Conservation (phyloP, 2,329 filamentous ascomycete species). For the Beauveria sp. region DNA sequence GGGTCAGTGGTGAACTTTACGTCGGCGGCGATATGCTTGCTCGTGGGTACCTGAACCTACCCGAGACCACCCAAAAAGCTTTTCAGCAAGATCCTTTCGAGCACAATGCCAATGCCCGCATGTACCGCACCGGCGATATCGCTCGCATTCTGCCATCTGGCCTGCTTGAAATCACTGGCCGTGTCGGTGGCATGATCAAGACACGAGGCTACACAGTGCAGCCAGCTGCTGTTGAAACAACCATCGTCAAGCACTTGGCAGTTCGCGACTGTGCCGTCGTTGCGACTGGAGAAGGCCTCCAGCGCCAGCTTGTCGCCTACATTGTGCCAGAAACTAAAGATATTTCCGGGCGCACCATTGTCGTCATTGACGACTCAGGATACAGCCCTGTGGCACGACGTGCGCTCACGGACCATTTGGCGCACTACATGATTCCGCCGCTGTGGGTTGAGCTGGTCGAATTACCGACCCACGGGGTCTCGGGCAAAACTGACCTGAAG, state of each 20-base stretch:
- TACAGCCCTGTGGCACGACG: constrained; percentile 63
- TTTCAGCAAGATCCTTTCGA: constrained; percentile 62
- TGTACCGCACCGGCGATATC: constrained; percentile 69
- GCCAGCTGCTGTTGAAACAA: constrained; percentile 67
- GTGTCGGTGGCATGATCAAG: constrained; percentile 75
- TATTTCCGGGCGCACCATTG: constrained; percentile 46
- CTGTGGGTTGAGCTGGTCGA: constrained; percentile 67
- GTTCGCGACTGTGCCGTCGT: constrained; percentile 65
- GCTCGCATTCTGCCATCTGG: constrained; percentile 61
- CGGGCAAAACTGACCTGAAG: constrained; percentile 70
- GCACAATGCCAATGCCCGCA: constrained; percentile 49
- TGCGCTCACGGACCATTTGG: constrained; percentile 56
- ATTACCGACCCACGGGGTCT: constrained; percentile 69
- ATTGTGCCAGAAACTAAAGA: constrained; percentile 60
- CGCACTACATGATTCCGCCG: constrained; percentile 77
- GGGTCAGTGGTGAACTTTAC: constrained; percentile 63
- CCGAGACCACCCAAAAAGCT: constrained; percentile 66
- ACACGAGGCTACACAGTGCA: constrained; percentile 72
- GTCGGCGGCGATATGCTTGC: constrained; percentile 68
- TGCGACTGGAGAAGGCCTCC: constrained; percentile 67
- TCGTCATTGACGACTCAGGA: constrained; percentile 62
- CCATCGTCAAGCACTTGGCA: constrained; percentile 60
- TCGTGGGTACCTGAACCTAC: constrained; percentile 70
- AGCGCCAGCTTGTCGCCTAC: constrained; percentile 69
- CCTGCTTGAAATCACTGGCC: constrained; percentile 65